Base-by-base conservation (phyloP, 2,329 filamentous ascomycete species). In the Emericellopsis cladophorae region DNA sequence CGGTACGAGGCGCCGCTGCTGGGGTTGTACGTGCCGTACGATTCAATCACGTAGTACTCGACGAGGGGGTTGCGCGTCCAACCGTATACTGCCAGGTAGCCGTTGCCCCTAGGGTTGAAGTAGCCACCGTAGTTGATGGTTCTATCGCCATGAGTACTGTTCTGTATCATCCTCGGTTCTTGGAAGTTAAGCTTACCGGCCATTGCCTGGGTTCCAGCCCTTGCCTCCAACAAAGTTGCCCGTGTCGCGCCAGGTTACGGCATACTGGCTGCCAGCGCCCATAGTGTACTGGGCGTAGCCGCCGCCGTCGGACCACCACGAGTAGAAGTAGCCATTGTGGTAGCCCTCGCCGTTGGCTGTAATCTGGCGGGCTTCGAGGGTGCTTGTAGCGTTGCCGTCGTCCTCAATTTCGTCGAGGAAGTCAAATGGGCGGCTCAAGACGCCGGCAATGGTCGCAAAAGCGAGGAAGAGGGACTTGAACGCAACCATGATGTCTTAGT, bases 321-420 rank as follows among this genome's bases (percentile, higher is more conserved):
- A 74, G 57, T 72, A 79, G 62, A 70, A 79, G 60, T 66, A 79
- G 41, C 73, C 73, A 49, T 74, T 68, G 59, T 70, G 60, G 7
- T 62, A 70, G 38, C 73, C 74, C 4, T 66, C 70, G 46, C 62
- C 6, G 70, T 70, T 45, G 14, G 35, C 37, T 3, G 43, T 45
- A 18, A 26, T 61, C 58, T 44, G 58, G 50, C 49, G 55, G 51
- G 44, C 49, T 46, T 45, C 49, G 51, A 50, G 44, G 46, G 40
- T 24, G 15, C 40, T 56, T 34, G 56, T 54, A 41, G 64, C 52
- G 44, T 62, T 60, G 45, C 57, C 54, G 32, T 62, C 48, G 42
- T 59, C 46, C 31, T 52, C 57, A 34, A 57, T 45, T 14, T 43
- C 44, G 34, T 45, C 21, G 35, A 44, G 35, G 32, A 36, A 43